Evolutionary conservation across 192 early-diverging fungal genomes (phyloP).

Genomic region (Coemansia sp.): DNA sequence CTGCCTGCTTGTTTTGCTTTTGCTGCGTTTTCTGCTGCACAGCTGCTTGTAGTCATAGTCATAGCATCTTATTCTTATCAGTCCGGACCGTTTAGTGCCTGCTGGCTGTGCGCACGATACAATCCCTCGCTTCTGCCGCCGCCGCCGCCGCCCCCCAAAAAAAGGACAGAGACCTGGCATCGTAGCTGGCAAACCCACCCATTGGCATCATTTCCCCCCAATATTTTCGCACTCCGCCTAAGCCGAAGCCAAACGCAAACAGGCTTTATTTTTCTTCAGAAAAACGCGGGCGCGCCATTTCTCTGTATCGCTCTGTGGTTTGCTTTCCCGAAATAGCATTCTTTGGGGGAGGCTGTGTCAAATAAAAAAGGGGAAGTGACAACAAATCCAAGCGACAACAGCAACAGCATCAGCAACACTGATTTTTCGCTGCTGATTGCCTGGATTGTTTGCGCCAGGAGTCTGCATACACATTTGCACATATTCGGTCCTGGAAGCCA

Average conservation of each 20-base stretch:
- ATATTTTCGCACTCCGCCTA: conserved; percentile 8
- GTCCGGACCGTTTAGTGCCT: background rate
- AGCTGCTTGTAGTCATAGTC: background rate
- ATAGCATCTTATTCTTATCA: background rate
- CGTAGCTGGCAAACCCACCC: background rate
- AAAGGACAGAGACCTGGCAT: background rate
- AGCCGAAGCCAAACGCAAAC: background rate
- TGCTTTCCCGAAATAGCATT: background rate
- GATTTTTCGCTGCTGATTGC: conserved; percentile 8
- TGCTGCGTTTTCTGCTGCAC: background rate
- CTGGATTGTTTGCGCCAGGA: conserved; percentile 1
- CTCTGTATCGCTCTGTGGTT: background rate
- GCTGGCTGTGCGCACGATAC: background rate
- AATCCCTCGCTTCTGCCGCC: background rate
- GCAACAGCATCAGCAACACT: background rate
- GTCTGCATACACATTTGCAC: background rate
- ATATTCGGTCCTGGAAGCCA: background rate
- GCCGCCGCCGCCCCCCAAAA: background rate
- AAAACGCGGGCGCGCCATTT: background rate
- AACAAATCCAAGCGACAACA: background rate
- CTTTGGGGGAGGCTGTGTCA: background rate
- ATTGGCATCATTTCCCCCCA: background rate
- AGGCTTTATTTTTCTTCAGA: background rate
- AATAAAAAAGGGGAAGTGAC: background rate
- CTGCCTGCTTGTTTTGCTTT: too few relatives aligned